Conservation (phyloP, 108 stramenopile genomes). For the Nannochloropsis salina region DNA sequence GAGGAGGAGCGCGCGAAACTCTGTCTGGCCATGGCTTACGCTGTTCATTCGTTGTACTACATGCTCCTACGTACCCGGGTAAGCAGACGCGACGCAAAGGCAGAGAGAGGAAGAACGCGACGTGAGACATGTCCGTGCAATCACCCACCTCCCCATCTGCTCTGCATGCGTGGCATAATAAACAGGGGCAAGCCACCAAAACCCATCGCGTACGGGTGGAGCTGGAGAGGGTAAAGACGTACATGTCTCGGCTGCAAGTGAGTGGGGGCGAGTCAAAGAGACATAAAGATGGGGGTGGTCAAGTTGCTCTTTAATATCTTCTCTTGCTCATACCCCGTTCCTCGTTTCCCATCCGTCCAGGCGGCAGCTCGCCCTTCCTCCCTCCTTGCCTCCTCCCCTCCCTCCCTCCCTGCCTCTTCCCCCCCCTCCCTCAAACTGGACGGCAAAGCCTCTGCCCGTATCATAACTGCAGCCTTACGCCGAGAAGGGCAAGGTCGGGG, state of each 20-base stretch:
- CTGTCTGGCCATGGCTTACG: background rate
- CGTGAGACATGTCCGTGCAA: too few relatives aligned
- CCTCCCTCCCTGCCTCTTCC: background rate
- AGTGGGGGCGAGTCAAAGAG: background rate
- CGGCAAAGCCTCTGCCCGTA: background rate
- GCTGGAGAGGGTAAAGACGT: background rate
- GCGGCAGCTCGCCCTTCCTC: background rate
- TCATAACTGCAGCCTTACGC: background rate
- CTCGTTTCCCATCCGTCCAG: background rate
- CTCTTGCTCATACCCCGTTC: background rate
- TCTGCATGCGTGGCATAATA: too few relatives aligned
- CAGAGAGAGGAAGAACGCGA: too few relatives aligned
- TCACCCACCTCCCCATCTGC: too few relatives aligned
- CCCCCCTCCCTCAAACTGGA: constrained; percentile 2
- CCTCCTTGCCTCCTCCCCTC: background rate
- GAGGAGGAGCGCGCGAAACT: background rate
- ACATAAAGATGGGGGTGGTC: background rate
- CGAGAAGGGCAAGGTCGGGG: background rate
- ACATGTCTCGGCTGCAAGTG: constrained; percentile 4
- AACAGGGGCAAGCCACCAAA: background rate
- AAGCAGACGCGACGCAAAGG: background rate
- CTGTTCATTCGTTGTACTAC: background rate
- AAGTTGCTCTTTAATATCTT: background rate
- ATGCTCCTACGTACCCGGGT: constrained; percentile 10
- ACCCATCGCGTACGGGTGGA: background rate